These are phyloP conservation scores for Carex sylvatica DNA, from an alignment of 202 grass and related monocot species.

Conservation along the genomic window DNA sequence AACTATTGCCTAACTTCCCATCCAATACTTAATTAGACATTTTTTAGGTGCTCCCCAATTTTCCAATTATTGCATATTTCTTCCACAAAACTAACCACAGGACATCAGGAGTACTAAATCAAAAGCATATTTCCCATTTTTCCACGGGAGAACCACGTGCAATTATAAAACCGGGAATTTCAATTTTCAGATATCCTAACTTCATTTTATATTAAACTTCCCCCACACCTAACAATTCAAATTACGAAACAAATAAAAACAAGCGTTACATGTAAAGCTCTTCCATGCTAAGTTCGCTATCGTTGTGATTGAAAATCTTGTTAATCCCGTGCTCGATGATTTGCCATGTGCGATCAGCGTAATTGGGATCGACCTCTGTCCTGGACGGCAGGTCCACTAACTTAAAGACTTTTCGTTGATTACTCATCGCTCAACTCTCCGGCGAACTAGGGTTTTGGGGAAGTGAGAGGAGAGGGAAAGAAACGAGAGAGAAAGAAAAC, in stretches of 20 bases:
- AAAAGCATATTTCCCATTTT: neutral
- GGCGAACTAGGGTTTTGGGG: conserved; percentile 25
- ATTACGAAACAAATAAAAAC: neutral
- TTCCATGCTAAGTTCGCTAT: conserved; percentile 83
- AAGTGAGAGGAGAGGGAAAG: neutral
- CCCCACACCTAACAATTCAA: too few species aligned
- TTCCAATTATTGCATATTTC: neutral
- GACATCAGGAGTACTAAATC: neutral
- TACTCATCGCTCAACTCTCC: conserved; percentile 21
- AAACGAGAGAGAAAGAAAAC: neutral
- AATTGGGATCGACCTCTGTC: conserved; percentile 86
- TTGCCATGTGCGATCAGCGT: conserved; percentile 85
- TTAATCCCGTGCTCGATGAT: conserved; percentile 85
- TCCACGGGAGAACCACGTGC: too few species aligned
- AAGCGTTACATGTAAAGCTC: conserved; percentile 67
- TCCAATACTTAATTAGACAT: neutral
- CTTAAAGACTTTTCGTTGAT: conserved; percentile 60
- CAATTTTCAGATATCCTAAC: neutral
- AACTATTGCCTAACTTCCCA: neutral
- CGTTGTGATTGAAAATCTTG: conserved; percentile 96
- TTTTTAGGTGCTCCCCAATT: neutral
- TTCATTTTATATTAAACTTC: neutral
- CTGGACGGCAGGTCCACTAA: conserved; percentile 67
- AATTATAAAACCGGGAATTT: neutral
- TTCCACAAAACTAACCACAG: neutral